Evolutionary conservation across 2,329 filamentous ascomycete species (phyloP).

Genomic region (Fusarium sp.): DNA sequence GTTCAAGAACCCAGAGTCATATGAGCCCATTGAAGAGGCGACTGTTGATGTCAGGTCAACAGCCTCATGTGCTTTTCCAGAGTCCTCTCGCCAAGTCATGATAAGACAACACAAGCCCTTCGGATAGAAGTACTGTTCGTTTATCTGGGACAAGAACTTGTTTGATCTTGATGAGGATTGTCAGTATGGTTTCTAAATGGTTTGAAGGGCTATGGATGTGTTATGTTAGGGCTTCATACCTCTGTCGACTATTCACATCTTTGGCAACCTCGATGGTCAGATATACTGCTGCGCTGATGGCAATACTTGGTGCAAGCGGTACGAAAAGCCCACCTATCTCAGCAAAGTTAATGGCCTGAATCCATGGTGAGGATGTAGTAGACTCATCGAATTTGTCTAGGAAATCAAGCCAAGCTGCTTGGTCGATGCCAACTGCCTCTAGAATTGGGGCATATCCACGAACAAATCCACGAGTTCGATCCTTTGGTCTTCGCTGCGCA

Average conservation of each 20-base stretch:
- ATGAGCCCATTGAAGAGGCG: not conserved
- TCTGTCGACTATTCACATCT: slow-evolving; percentile 7
- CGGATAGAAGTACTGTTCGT: slow-evolving; percentile 63
- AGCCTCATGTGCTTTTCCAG: slow-evolving; percentile 33
- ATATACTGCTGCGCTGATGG: slow-evolving; percentile 8
- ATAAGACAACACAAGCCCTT: slow-evolving; percentile 63
- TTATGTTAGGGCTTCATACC: not conserved
- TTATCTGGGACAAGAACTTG: slow-evolving; percentile 8
- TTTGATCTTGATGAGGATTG: not conserved
- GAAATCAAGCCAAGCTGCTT: slow-evolving; percentile 16
- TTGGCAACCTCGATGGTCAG: slow-evolving; percentile 4
- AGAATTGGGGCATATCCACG: slow-evolving; percentile 11
- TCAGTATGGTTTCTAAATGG: not conserved
- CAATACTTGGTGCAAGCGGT: slow-evolving; percentile 9
- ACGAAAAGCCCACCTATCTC: slow-evolving; percentile 12
- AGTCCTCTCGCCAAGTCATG: slow-evolving; percentile 62
- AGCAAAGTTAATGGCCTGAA: slow-evolving; percentile 16
- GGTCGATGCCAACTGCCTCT: not conserved
- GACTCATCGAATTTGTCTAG: slow-evolving; percentile 18
- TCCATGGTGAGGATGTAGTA: slow-evolving; percentile 2
- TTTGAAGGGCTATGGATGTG: fast-evolving
- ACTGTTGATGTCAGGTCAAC: slow-evolving; percentile 26
- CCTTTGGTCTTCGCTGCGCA: slow-evolving; percentile 14
- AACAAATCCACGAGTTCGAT: slow-evolving; percentile 17
- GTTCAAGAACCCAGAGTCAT: not conserved